A percentile compares a stretch with the other conserved stretches of the same genome.
Conservation (phyloP, 495 filamentous ascomycete species). For the Podospora pseudoanserina region DNA sequence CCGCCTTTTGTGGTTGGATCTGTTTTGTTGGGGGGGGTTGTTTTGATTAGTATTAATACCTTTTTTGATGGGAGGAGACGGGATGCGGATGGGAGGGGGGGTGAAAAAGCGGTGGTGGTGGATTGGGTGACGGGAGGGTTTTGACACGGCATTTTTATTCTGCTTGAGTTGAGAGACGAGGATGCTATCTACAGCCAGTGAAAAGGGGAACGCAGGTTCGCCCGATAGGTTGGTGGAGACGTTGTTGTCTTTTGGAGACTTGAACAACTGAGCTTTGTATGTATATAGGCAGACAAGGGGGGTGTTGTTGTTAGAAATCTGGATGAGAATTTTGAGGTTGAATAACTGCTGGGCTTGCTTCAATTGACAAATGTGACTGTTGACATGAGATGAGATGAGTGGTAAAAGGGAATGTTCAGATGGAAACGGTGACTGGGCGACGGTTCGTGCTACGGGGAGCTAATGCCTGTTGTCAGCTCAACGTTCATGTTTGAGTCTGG, state of each 20-base stretch:
- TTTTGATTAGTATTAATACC: constrained; percentile 2
- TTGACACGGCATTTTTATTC: too few species aligned
- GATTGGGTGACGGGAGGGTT: not conserved
- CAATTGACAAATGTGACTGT: not conserved
- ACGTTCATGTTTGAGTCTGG: not conserved
- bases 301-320: too few species aligned
- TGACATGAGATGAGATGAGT: not conserved
- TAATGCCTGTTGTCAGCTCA: not conserved
- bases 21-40: not conserved
- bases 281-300: too few species aligned
- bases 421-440: not conserved
- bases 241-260: too few species aligned
- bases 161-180: too few species aligned
- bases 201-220: constrained; percentile 11
- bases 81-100: not conserved
- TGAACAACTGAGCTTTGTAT: too few species aligned
- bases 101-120: not conserved
- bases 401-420: not conserved
- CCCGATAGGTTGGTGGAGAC: too few species aligned
- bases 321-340: too few species aligned
- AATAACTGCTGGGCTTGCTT: too few species aligned
- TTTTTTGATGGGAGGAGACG: not conserved
- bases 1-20: constrained; percentile 3
- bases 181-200: too few species aligned
- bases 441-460: not conserved